phyloP scores from a whole-genome alignment of 805 yeast genomes.

The Starmerella sp. region DNA sequence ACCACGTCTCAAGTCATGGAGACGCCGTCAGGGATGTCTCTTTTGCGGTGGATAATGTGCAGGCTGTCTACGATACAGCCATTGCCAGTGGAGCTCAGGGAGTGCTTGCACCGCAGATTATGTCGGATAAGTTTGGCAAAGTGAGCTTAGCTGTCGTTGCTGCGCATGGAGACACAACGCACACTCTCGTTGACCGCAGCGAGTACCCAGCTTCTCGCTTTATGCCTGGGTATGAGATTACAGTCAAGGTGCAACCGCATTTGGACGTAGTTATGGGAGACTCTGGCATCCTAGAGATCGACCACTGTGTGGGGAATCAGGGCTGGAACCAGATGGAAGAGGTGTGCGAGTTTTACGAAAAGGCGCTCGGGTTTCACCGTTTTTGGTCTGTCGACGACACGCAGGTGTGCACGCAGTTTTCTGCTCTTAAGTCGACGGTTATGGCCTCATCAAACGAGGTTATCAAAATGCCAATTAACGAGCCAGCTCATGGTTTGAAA shows the following conservation, averaged over 20 bases:
- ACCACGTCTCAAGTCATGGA: slow-evolving; percentile 49
- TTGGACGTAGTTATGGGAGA: slow-evolving; percentile 28
- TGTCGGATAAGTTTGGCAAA: slow-evolving; percentile 40
- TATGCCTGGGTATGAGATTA: slow-evolving; percentile 40
- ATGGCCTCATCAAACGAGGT: slow-evolving; percentile 57
- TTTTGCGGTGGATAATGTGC: slow-evolving; percentile 47
- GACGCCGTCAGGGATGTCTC: slow-evolving; percentile 74
- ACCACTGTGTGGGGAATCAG: slow-evolving; percentile 74
- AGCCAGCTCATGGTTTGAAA: slow-evolving; percentile 59
- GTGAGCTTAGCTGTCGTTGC: slow-evolving; percentile 43
- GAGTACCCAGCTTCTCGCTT: slow-evolving; percentile 31
- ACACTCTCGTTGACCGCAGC: slow-evolving; percentile 48
- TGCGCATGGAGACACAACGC: slow-evolving; percentile 53
- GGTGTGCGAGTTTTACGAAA: slow-evolving; percentile 49
- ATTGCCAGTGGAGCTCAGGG: slow-evolving; percentile 40
- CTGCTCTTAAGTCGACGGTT: slow-evolving; percentile 63
- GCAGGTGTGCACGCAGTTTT: slow-evolving; percentile 55
- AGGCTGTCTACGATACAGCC: slow-evolving; percentile 37
- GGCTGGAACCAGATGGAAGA: slow-evolving; percentile 54
- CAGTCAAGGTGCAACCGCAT: slow-evolving; percentile 15
- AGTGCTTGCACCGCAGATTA: slow-evolving; percentile 16
- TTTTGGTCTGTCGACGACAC: slow-evolving; percentile 80
- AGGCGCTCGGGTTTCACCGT: slow-evolving; percentile 58
- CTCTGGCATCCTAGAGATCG: slow-evolving; percentile 40
- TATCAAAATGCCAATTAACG: slow-evolving; percentile 74